Evolutionary conservation across 2,329 filamentous ascomycete genomes (phyloP).

Genomic region (Camptophora hylomeconis): DNA sequence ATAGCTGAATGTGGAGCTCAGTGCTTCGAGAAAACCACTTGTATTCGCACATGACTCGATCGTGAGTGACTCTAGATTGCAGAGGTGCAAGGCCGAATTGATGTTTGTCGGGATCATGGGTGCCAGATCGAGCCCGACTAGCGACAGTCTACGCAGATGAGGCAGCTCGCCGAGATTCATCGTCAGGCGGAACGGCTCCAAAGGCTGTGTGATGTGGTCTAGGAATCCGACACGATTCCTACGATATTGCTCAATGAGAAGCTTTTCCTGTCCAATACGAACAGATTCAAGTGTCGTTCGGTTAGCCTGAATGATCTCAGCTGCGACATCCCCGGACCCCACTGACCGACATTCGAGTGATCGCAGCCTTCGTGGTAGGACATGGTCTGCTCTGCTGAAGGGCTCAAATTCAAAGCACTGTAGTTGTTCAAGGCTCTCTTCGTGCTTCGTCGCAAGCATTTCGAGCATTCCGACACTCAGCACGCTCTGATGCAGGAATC

Average conservation of each 20-base stretch:
- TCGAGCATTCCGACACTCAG: constrained; percentile 1
- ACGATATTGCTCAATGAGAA: constrained; percentile 13
- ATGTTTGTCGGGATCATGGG: constrained; percentile 10
- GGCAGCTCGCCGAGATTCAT: constrained; percentile 9
- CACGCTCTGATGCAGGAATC: constrained; percentile 4
- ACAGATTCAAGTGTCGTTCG: constrained; percentile 10
- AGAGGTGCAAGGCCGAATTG: constrained; percentile 11
- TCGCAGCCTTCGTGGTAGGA: constrained; percentile 10
- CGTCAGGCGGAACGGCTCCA: constrained; percentile 9
- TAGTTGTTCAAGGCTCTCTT: constrained; percentile 9
- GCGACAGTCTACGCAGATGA: constrained; percentile 11
- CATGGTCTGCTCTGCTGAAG: not conserved
- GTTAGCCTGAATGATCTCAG: constrained; percentile 13
- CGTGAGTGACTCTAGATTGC: constrained; percentile 11
- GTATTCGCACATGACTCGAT: constrained; percentile 16
- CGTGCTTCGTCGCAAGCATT: constrained; percentile 5
- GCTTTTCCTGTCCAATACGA: constrained; percentile 16
- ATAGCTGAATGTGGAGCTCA: constrained; percentile 13
- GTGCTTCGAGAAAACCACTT: constrained; percentile 9
- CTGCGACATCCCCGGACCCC: constrained; percentile 11
- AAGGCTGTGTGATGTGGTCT: constrained; percentile 10
- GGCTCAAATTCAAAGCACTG: constrained; percentile 11
- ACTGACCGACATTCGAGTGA: constrained; percentile 14
- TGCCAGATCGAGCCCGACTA: constrained; percentile 12
- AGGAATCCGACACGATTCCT: constrained; percentile 6